Base-by-base conservation (phyloP, 306 rosid genomes). In the Nissolia schottii region DNA sequence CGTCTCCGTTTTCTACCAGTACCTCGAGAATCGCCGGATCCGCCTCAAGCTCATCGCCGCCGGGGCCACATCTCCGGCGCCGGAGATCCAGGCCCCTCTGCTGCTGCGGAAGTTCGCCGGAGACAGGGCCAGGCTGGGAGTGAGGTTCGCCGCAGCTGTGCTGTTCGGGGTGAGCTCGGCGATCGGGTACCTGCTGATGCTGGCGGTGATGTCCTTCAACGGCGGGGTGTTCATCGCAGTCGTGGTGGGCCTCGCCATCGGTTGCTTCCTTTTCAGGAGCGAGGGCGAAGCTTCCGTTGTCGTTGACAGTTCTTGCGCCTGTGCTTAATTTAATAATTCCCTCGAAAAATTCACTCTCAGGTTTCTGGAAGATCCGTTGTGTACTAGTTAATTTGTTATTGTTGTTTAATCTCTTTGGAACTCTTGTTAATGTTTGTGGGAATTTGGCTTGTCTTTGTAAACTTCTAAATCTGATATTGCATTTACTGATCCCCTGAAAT, bases 141-240 rank as follows among this genome's bases (percentile, higher is more conserved):
- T 67, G 2, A 82, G 67, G 77, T 14, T 91, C 1, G 92, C 84
- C 10, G 97, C 85, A 35, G 86, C 96, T 3, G 40, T 79, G 66
- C 84, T 89, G 15, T 91, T 86, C 19, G 97, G 87, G n/a, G 49
- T 94, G 31, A 91, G 86, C 34, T 81, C 98, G 37, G 92, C 89
- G 85, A 85, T 94, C 72, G 98, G 98, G 12, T 94, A 94, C 77
- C 20, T 91, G 64, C 72, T 94, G 74, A 94, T 94, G 98, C 70
- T 94, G 63, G 87, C 98, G 24, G 68, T 91, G 29, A 94, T 94
- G 98, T 94, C 98, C 3, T 94, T 77, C 57, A 94, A 94, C 71
- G 97, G 95, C 2, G 98, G 98, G 12, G 96, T 91, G 7, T 89
- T 94, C 45, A 65, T 91, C 15, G 96, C 96, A 1, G 32, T 91